Evolutionary conservation across 805 yeast species (phyloP), one percentile per base, ranked within the genome.

Genomic region (Candida sithepensis): DNA sequence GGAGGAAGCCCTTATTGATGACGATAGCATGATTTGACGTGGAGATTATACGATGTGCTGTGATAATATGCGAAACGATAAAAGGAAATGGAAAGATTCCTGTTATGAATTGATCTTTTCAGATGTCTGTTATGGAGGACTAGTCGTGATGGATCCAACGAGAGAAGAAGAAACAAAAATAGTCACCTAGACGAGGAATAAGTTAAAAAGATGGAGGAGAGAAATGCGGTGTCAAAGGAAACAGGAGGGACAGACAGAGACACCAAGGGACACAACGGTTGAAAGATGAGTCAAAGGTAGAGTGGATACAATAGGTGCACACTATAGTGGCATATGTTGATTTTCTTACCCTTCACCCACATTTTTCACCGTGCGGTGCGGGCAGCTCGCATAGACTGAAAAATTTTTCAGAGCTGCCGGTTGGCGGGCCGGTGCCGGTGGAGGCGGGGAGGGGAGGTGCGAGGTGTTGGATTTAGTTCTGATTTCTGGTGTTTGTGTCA

Each of bases 1-100:
- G 20, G 42, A 32, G 13, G 39, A 37, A 24, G 50, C 47, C 48
- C 50, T 49, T 44, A 49, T 47, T 13, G 48, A 30, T n/a, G 50
- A 42, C 3, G 45, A 24, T n/a, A 46, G 42, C 48, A 24, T 43
- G 38, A 34, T 34, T 34, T 18, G 38, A 34, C 7, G 38, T 34
- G 34, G 34, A n/a, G 34, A 30, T 30, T 12, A 26, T 26, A 8
- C 30, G 30, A 8, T 26, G 12, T 12, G 8, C 30, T 26, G 12
- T 26, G 30, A 26, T 8, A 12, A 26, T n/a, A n/a, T n/a, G n/a
- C n/a, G n/a, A n/a, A n/a, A n/a, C n/a, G n/a, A n/a, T n/a, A n/a
- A n/a, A n/a, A 30, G 8, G 34, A 30, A 12, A 30, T 10, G 14
- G 14, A 30, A 30, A 26, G 30, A 8, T 26, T 26, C 12, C 12